Percentiles rank a stretch among this genome's conserved stretches.
These are phyloP conservation scores for Venturia effusa DNA, from an alignment of 2,329 filamentous ascomycete genomes.

Conservation along the genomic window DNA sequence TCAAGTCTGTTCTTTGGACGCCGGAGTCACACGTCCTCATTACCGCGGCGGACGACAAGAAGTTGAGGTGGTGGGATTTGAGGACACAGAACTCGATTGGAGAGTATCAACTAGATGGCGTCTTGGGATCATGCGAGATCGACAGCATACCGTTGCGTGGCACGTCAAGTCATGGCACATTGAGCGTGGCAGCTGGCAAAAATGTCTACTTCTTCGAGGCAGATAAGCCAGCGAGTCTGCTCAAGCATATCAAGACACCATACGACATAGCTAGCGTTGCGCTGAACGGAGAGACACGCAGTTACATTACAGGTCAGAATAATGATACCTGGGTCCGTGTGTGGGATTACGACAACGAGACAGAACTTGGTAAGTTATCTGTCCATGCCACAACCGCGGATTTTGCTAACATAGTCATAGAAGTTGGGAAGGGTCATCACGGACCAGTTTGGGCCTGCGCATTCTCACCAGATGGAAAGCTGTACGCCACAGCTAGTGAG, in stretches of 20 bases:
- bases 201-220: conserved; percentile 88
- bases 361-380: conserved; percentile 53
- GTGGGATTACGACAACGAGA: conserved; percentile 75
- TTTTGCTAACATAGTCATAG: conserved; percentile 33
- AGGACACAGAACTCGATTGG: conserved; percentile 64
- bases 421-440: conserved; percentile 93
- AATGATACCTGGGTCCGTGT: conserved; percentile 95
- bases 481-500: conserved; percentile 93
- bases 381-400: conserved; percentile 7
- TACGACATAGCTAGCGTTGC: conserved; percentile 89
- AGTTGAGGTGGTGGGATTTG: conserved; percentile 89
- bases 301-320: conserved; percentile 81
- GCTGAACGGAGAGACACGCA: conserved; percentile 68
- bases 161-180: conserved; percentile 43
- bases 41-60: conserved; percentile 84
- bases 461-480: conserved; percentile 88
- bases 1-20: conserved; percentile 96
- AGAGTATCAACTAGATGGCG: conserved; percentile 67
- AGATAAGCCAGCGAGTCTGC: conserved; percentile 50
- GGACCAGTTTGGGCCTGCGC: conserved; percentile 94
- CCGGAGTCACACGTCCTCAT: conserved; percentile 78
- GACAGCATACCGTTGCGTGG: conserved; percentile 29
- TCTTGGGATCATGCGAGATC: conserved; percentile 84
- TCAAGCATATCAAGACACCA: conserved; percentile 70
- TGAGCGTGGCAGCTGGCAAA: conserved; percentile 91